Base-by-base conservation (phyloP, 1,284 basidiomycete genomes). In the Ustilago crameri region DNA sequence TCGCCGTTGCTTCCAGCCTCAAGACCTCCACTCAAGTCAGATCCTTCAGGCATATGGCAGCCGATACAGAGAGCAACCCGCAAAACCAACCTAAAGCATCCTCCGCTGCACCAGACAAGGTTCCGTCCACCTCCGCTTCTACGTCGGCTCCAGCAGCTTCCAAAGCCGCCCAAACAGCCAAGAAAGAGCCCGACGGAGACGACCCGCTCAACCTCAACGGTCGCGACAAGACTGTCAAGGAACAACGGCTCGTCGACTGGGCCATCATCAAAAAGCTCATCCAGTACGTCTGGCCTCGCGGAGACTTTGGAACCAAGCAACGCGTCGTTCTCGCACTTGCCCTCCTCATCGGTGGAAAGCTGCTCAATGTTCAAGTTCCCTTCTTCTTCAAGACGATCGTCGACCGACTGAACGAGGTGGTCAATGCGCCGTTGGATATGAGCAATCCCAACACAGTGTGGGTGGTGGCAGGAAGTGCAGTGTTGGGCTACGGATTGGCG, bases 321-420 rank as follows among this genome's bases (percentile, higher is more conserved):
- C 89, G 94, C 5, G 95, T 99, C 5, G 76, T 97, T 0, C 83
- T 92, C 5, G 96, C 96, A 0, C 88, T 98, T 46, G 87, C 86
- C 0, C 85, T 98, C 54, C 86, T 98, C 35, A 86, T 98, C 35
- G 86, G 88, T 7, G 95, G 93, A 53, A 98, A 98, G 88, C 85
- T 96, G 26, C 85, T 98, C 60, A 98, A 98, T 82, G 95, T 98
- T 0, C 95, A 98, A 87, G 95, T 98, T 5, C 95, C 96, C 0
- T 89, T 94, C 74, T 87, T 98, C 72, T 98, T 98, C 88, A 98
- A 98, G 84, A 84, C 88, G 38, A 90, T 98, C 47, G 90, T 98
- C 59, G 95, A 98, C 82, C 84, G 90, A 1, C 86, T 98, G 68
- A 97, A 96, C 79, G 86, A 79, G 2, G 52, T 58, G 0, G 63